Conservation (phyloP, 495 filamentous ascomycete species). For the Daldinia decipiens region DNA sequence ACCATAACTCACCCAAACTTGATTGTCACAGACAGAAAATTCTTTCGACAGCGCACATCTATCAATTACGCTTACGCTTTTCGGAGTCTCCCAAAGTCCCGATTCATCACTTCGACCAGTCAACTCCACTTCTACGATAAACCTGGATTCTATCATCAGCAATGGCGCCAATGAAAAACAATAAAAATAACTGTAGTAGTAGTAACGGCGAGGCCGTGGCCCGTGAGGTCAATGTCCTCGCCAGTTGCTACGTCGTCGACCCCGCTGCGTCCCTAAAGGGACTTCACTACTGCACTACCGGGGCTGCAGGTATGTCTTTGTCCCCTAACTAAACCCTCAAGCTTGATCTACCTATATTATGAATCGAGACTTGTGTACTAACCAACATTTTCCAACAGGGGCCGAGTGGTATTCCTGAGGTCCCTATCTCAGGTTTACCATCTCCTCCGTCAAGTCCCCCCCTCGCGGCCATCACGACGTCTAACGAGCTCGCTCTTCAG, state of each 20-base stretch:
- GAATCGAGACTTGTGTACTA: conserved; percentile 1
- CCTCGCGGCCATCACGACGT: conserved; percentile 71
- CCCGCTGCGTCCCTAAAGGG: conserved; percentile 65
- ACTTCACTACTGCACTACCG: conserved; percentile 95
- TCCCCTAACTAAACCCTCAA: not conserved
- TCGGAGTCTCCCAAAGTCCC: conserved; percentile 12
- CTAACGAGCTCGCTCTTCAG: conserved; percentile 68
- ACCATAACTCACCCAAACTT: not conserved
- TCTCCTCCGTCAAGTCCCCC: conserved; percentile 84
- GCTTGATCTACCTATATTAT: no score
- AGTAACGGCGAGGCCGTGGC: conserved; percentile 70
- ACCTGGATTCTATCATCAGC: conserved; percentile 55
- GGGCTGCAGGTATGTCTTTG: conserved; percentile 71
- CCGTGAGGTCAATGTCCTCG: conserved; percentile 74
- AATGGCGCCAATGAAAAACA: conserved; percentile 72
- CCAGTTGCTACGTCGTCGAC: conserved; percentile 84
- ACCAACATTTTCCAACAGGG: conserved; percentile 60
- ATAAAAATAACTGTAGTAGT: conserved; percentile 75
- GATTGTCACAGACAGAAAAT: not conserved
- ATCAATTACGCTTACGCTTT: not conserved
- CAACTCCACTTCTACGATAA: conserved; percentile 21
- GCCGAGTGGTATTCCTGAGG: conserved; percentile 98
- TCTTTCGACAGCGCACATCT: not conserved
- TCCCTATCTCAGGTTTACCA: conserved; percentile 79
- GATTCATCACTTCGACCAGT: conserved; percentile 9